Conservation (phyloP, 2,329 filamentous ascomycete species). For the Stagonosporopsis rhizophila region DNA sequence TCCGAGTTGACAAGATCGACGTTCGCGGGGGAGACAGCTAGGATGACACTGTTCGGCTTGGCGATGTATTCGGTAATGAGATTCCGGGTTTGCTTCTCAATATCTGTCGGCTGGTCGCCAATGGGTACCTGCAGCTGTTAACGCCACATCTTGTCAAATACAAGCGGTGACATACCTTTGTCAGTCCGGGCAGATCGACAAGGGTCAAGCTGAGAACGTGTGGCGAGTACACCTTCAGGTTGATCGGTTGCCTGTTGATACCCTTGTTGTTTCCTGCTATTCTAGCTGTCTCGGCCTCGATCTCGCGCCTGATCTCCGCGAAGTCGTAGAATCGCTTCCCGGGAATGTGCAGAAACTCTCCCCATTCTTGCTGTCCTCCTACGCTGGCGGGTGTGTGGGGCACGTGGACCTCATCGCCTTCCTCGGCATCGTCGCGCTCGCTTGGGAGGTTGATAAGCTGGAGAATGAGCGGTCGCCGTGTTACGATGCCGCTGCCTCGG, state of each 20-base stretch:
- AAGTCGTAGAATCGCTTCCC: constrained; percentile 91
- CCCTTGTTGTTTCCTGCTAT: constrained; percentile 98
- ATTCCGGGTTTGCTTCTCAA: constrained; percentile 97
- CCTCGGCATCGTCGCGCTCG: constrained; percentile 72
- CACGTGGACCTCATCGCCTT: constrained; percentile 68
- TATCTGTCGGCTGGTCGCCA: constrained; percentile 95
- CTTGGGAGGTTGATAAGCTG: constrained; percentile 96
- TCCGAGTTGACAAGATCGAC: constrained; percentile 99
- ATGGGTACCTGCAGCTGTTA: constrained; percentile 76
- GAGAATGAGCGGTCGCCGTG: constrained; percentile 89
- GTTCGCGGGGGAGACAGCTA: constrained; percentile 96
- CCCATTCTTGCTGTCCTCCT: constrained; percentile 76
- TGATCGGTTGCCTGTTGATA: constrained; percentile 96
- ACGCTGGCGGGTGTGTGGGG: constrained; percentile 81
- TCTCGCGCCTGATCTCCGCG: constrained; percentile 90
- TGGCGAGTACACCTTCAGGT: constrained; percentile 97
- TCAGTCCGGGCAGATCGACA: constrained; percentile 93
- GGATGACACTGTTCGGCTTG: constrained; percentile 97
- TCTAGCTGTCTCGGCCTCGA: constrained; percentile 93
- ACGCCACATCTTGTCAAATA: constrained; percentile 20
- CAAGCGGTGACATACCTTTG: constrained; percentile 70
- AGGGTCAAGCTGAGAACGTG: constrained; percentile 95
- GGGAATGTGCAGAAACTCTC: constrained; percentile 94
- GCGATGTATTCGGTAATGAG: constrained; percentile 98
- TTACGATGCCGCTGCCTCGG: constrained; percentile 95